Evolutionary conservation across 1,284 basidiomycete genomes (phyloP), one percentile per base, ranked within the genome.

Genomic region (Ustilago cynodontis): DNA sequence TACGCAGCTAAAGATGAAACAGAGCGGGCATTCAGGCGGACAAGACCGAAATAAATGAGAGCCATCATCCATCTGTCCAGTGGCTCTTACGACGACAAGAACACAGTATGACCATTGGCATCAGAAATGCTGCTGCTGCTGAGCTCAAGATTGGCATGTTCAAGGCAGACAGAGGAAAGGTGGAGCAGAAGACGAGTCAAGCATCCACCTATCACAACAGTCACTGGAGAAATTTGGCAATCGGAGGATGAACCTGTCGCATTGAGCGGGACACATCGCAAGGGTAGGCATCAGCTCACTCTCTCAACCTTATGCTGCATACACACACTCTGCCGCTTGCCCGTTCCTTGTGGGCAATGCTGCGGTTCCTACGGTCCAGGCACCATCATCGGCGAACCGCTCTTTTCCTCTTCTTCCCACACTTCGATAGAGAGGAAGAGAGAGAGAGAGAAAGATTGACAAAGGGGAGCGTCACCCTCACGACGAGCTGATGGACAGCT

Each of bases 221-320:
- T 37, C 35, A 37, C 35, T 22, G 26, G 41, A 31, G 47, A 37
- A 37, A 10, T 11, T 37, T 37, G 35, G 9, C 35, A 37, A 58
- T 59, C 57, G 63, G 63, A 65, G 41, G 41, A 55, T 66, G 43
- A 66, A 66, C 57, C 24, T 55, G 51, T 55, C 57, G 57, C 52
- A 51, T 66, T 59, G 31, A 41, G 35, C 39, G 28, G 65, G 41
- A 16, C 43, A 16, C 43, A 55, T 41, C 33, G 22, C 13, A 22
- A 45, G 43, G n/a, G 22, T 13, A 14, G 14, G 43, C 43, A 45
- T 20, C 43, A 45, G 43, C 43, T 20, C 43, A 45, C 5, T 45
- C 43, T 45, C 43, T n/a, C n/a, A n/a, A n/a, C n/a, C n/a, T n/a
- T 11, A 37, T 37, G 7, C 35, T 16, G 43, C 43, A 11, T n/a